A percentile compares a stretch with the other conserved stretches of the same genome.
Conservation (phyloP, 1,284 basidiomycete genomes). For the Fomes fomentarius region DNA sequence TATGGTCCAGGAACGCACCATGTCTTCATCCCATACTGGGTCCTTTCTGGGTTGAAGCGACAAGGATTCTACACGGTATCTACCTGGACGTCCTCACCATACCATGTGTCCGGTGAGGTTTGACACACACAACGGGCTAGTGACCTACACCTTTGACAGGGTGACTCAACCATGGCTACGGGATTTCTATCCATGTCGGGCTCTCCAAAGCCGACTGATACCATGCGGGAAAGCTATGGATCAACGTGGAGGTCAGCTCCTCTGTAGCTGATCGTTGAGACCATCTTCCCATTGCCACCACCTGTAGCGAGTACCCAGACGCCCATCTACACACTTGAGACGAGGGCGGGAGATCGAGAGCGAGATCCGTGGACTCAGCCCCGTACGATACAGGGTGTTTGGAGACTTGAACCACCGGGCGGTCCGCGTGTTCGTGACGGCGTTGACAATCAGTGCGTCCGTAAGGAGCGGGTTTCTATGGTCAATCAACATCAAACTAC, state of each 20-base stretch:
- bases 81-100: background rate
- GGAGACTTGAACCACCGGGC: too few relatives aligned
- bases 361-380: too few relatives aligned
- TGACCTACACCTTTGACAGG: background rate
- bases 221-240: background rate
- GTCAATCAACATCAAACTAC: too few relatives aligned
- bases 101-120: background rate
- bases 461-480: too few relatives aligned
- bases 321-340: too few relatives aligned
- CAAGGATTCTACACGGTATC: background rate
- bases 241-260: background rate
- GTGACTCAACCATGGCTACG: background rate
- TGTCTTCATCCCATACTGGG: background rate
- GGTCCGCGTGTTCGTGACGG: too few relatives aligned
- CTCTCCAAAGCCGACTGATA: background rate
- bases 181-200: background rate
- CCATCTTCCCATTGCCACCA: too few relatives aligned
- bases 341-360: too few relatives aligned
- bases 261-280: too few relatives aligned
- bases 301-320: too few relatives aligned
- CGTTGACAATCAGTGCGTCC: too few relatives aligned
- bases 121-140: background rate
- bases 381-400: too few relatives aligned
- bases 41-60: background rate
- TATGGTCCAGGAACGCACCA: background rate